Conservation (phyloP, 2,329 filamentous ascomycete genomes). For the Keithomyces neogunnii region DNA sequence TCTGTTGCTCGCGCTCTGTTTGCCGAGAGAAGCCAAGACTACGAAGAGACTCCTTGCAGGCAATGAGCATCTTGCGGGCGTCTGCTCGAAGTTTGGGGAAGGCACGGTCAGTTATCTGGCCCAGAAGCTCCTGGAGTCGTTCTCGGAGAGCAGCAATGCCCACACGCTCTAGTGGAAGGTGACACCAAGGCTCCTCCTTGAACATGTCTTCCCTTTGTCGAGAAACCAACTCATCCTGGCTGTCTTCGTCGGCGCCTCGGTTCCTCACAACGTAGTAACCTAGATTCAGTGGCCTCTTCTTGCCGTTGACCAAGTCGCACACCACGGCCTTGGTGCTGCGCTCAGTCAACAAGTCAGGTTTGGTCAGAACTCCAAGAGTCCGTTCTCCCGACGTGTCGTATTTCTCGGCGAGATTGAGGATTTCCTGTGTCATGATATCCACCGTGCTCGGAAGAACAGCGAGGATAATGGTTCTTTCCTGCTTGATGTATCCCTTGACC, state of each 20-base stretch:
- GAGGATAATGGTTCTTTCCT: constrained; percentile 39
- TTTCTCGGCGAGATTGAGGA: constrained; percentile 26
- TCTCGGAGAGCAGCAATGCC: constrained; percentile 27
- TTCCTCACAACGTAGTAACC: constrained; percentile 43
- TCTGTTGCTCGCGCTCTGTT: not conserved
- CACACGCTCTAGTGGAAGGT: constrained; percentile 12
- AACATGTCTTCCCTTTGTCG: constrained; percentile 28
- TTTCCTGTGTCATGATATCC: constrained; percentile 33
- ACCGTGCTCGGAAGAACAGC: constrained; percentile 33
- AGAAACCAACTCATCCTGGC: constrained; percentile 17
- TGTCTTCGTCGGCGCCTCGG: constrained; percentile 32
- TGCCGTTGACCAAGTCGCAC: constrained; percentile 32
- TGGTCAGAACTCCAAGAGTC: constrained; percentile 46
- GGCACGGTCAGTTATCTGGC: constrained; percentile 30
- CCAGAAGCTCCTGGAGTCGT: constrained; percentile 28
- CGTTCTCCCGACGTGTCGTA: constrained; percentile 30
- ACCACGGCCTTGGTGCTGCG: constrained; percentile 26
- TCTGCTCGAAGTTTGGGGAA: constrained; percentile 28
- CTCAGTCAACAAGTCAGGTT: constrained; percentile 47
- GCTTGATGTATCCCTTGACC: constrained; percentile 36
- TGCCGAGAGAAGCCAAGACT: not conserved
- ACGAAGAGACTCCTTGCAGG: not conserved
- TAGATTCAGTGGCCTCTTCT: constrained; percentile 30
- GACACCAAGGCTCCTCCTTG: constrained; percentile 24
- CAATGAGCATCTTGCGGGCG: constrained; percentile 10